Evolutionary conservation across 2,329 filamentous ascomycete species (phyloP).

Genomic region (Microcera coccophila): DNA sequence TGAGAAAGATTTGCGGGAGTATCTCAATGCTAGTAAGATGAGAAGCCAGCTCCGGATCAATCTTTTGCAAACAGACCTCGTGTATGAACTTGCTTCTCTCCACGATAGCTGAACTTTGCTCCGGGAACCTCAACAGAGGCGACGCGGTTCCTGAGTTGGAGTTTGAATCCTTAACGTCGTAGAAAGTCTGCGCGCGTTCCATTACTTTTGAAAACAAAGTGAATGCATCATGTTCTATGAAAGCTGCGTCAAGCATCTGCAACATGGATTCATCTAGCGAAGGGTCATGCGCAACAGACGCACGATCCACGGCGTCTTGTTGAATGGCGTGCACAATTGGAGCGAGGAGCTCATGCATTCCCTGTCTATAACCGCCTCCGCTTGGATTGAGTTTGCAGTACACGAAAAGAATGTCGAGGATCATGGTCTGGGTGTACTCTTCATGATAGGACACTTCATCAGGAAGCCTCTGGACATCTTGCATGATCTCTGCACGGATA

Average conservation of each 20-base stretch:
- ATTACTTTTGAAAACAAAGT: constrained; percentile 81
- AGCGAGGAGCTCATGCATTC: constrained; percentile 95
- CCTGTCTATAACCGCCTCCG: constrained; percentile 87
- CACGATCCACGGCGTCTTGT: constrained; percentile 67
- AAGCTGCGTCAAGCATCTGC: constrained; percentile 65
- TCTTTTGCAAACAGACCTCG: constrained; percentile 69
- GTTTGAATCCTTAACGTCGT: constrained; percentile 56
- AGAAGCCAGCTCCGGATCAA: constrained; percentile 77
- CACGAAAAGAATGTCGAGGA: constrained; percentile 87
- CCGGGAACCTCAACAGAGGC: constrained; percentile 21
- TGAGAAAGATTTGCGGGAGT: constrained; percentile 92
- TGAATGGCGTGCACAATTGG: constrained; percentile 83
- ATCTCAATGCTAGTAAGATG: constrained; percentile 83
- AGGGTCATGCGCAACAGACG: constrained; percentile 30
- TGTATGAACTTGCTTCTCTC: constrained; percentile 84
- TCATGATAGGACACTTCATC: constrained; percentile 89
- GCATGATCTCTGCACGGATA: constrained; percentile 81
- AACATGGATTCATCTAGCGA: constrained; percentile 52
- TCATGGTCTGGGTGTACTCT: constrained; percentile 69
- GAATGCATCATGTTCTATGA: constrained; percentile 88
- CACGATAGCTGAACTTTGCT: constrained; percentile 61
- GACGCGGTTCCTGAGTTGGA: constrained; percentile 12
- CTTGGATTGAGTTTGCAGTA: constrained; percentile 90
- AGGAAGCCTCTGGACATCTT: constrained; percentile 91
- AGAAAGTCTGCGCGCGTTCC: constrained; percentile 81